Percentiles rank a stretch among this genome's conserved stretches.
phyloP scores from a whole-genome alignment of 177 flowering plant species.

The Tripterygium wilfordii region DNA sequence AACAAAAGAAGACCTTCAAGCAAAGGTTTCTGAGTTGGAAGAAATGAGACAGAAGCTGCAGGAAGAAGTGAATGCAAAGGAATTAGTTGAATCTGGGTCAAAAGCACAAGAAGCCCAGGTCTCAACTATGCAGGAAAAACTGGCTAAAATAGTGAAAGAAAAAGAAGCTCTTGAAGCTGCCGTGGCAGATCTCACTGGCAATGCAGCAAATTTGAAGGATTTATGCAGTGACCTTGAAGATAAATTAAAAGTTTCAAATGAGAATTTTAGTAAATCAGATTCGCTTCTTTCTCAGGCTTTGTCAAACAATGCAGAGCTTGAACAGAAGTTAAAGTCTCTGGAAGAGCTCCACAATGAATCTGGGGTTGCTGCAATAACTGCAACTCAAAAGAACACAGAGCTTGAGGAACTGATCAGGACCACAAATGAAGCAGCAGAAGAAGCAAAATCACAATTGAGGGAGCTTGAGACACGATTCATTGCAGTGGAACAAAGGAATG shows the following conservation, averaged over 20 bases:
- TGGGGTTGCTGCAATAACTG: constrained; percentile 37
- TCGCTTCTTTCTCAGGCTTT: constrained; percentile 56
- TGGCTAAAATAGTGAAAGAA: constrained; percentile 34
- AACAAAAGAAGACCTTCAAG: constrained; percentile 49
- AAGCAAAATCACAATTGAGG: constrained; percentile 44
- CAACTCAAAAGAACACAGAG: constrained; percentile 51
- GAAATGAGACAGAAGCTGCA: constrained; percentile 43
- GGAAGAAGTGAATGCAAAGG: constrained; percentile 41
- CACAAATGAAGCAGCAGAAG: constrained; percentile 54
- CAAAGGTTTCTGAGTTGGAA: constrained; percentile 55
- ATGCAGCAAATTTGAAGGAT: constrained; percentile 28
- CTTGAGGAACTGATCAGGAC: constrained; percentile 49
- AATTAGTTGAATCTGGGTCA: constrained; percentile 28
- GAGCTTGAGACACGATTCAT: constrained; percentile 44
- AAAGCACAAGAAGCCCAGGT: constrained; percentile 34
- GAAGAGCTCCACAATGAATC: constrained; percentile 59
- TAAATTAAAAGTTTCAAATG: constrained; percentile 47
- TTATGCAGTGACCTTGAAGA: constrained; percentile 41
- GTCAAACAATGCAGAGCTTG: constrained; percentile 60
- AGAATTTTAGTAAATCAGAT: constrained; percentile 45
- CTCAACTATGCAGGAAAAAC: constrained; percentile 33
- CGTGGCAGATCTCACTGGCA: constrained; percentile 35
- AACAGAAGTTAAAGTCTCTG: constrained; percentile 56
- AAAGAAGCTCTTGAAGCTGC: constrained; percentile 53
- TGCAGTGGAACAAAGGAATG: constrained; percentile 56